A percentile compares a stretch with the other conserved stretches of the same genome.
Evolutionary conservation across 345 rosid genomes (phyloP).

Genomic region (Rubroshorea leprosula): DNA sequence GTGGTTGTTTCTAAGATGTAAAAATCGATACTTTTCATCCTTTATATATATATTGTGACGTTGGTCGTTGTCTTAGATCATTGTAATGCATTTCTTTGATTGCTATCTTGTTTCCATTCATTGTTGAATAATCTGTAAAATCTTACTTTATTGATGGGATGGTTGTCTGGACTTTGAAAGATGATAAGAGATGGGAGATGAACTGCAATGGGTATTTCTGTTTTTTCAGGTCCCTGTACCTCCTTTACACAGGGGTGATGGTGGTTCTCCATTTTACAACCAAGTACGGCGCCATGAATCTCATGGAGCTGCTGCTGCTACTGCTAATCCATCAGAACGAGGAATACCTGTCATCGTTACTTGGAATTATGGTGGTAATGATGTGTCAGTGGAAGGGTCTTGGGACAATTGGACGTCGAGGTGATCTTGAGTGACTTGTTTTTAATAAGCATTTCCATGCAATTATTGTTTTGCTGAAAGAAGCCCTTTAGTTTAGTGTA

Average conservation of each 20-base stretch:
- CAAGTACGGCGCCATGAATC: slow-evolving; percentile 49
- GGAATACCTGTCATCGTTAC: slow-evolving; percentile 75
- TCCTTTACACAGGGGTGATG: slow-evolving; percentile 54
- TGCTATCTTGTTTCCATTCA: too few species aligned
- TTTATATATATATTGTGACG: background rate
- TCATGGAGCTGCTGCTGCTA: slow-evolving; percentile 32
- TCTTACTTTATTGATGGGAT: too few species aligned
- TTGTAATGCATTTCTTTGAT: too few species aligned
- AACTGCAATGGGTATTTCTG: too few species aligned
- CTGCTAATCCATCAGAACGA: slow-evolving; percentile 37
- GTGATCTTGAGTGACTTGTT: slow-evolving; percentile 34
- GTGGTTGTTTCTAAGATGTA: too few species aligned
- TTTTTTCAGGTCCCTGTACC: slow-evolving; percentile 53
- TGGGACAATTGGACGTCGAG: slow-evolving; percentile 89
- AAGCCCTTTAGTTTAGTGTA: too few species aligned
- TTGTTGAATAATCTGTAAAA: too few species aligned
- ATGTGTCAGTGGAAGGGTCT: slow-evolving; percentile 84
- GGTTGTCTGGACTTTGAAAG: too few species aligned
- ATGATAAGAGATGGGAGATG: too few species aligned
- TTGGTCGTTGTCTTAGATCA: too few species aligned
- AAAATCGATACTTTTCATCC: background rate
- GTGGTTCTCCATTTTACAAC: slow-evolving; percentile 27
- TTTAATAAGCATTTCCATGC: too few species aligned
- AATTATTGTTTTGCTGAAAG: too few species aligned
- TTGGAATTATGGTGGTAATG: slow-evolving; percentile 86